Evolutionary conservation across 2,329 filamentous ascomycete species (phyloP).

Genomic region (Fusarium fracticaudum): DNA sequence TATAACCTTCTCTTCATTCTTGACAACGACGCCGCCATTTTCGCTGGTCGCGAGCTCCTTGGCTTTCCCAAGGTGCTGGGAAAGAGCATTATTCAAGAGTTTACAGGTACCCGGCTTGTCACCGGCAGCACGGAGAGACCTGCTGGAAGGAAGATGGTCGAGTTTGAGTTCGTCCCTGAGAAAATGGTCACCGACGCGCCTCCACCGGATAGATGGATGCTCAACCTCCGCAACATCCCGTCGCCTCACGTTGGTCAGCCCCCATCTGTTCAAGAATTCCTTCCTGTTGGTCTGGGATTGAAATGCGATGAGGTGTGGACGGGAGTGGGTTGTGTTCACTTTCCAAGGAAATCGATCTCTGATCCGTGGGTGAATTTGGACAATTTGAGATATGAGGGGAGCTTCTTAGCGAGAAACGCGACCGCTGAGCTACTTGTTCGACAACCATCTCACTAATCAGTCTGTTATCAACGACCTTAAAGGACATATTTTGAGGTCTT

Average conservation of each 20-base stretch:
- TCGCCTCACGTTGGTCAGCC: not conserved
- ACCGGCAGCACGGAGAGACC: not conserved
- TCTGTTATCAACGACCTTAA: not conserved
- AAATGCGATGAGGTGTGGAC: not conserved
- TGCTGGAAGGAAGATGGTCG: not conserved
- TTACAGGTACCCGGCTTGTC: not conserved
- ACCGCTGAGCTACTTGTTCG: not conserved
- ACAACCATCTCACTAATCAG: not conserved
- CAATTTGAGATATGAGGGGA: not conserved
- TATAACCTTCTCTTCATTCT: not conserved
- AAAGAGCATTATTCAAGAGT: not conserved
- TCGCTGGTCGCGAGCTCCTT: not conserved
- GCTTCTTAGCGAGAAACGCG: not conserved
- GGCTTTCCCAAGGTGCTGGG: not conserved
- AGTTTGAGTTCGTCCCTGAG: not conserved
- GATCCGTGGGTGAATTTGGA: not conserved
- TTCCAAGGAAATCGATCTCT: not conserved
- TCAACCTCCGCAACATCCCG: not conserved
- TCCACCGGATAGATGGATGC: not conserved
- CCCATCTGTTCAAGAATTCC: not conserved
- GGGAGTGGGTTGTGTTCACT: not conserved
- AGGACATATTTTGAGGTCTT: fast-evolving
- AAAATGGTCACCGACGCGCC: not conserved
- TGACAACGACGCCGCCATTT: not conserved
- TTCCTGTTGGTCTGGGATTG: not conserved